Base-by-base conservation (phyloP, 805 yeast genomes). In the Alloascoidea hylecoeti region DNA sequence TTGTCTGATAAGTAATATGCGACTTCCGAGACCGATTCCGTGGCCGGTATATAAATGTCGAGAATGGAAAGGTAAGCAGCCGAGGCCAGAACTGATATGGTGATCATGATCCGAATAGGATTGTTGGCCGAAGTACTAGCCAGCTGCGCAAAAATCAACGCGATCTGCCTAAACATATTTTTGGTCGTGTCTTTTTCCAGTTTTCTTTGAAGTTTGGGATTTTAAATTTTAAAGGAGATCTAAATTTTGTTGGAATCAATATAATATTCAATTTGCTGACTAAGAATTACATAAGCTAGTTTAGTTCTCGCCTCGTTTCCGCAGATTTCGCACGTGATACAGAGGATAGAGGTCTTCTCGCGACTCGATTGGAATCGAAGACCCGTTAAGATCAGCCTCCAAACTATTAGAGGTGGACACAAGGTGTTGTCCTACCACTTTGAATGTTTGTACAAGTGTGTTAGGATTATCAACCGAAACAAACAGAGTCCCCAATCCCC, bases 41-140 rank as follows among this genome's bases (percentile, higher is more conserved):
- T 23, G n/a, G 9, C 30, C 13, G 61, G 57, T n/a, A 58, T 54
- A 34, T 60, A 54, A 35, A 57, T 48, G 46, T 60, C 63, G 41
- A 72, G 58, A 44, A 55, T 70, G 3, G 88, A 70, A 41, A 88
- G 65, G 54, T 88, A 89, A 5, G 89, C 79, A 38, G 82, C 60
- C 2, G 95, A 78, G 2, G 94, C 92, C 33, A 84, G 54, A 36
- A 86, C 58, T 12, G 89, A 68, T 4, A 85, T 70, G 40, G 73
- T 50, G 35, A 85, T 73, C 38, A 88, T 75, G 39, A 85, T 70
- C 57, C 88, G 97, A 46, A 89, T 83, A 14, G 98, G 98, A 51
- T 77, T 70, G 42, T 72, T 70, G 12, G 95, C 92, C 38, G 89
- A 73, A 16, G 68, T 54, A 41, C 55, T 60, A 9, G 73, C 67